Percentiles rank a stretch among this genome's conserved stretches.
Evolutionary conservation across 441 rosid species (phyloP).

Genomic region (Erysimum pusillum): DNA sequence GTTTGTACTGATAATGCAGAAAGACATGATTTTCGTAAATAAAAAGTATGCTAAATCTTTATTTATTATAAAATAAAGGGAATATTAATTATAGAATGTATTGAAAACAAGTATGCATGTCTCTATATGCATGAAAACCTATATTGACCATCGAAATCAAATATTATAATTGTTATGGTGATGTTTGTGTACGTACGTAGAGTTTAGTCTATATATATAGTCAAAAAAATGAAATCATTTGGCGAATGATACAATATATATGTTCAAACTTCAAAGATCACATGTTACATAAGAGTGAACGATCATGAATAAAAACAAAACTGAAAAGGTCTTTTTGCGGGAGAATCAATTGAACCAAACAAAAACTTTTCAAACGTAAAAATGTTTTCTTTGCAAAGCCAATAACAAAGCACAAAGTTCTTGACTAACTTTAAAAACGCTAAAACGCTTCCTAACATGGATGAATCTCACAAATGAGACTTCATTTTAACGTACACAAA

Average conservation of each 20-base stretch:
- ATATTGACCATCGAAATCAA: not conserved
- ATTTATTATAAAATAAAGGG: not conserved
- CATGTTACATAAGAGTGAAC: not conserved
- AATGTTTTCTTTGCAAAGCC: not conserved
- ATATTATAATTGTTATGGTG: not conserved
- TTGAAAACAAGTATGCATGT: not conserved
- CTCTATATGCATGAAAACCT: not conserved
- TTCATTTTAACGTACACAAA: too few relatives aligned
- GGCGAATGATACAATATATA: not conserved
- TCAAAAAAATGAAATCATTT: not conserved
- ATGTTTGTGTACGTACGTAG: not conserved
- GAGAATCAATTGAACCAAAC: not conserved
- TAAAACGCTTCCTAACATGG: not conserved
- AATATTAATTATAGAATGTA: not conserved
- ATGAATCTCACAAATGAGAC: too few relatives aligned
- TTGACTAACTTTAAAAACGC: not conserved
- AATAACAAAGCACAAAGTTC: not conserved
- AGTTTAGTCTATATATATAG: not conserved
- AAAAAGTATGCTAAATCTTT: not conserved
- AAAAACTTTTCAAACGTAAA: not conserved
- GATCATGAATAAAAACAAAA: constrained; percentile 6
- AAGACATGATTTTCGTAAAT: not conserved
- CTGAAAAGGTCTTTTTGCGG: not conserved
- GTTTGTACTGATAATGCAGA: not conserved
- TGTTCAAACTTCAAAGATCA: not conserved